Conservation (phyloP, 768 basidiomycete species). For the Boletellus ananiceps region DNA sequence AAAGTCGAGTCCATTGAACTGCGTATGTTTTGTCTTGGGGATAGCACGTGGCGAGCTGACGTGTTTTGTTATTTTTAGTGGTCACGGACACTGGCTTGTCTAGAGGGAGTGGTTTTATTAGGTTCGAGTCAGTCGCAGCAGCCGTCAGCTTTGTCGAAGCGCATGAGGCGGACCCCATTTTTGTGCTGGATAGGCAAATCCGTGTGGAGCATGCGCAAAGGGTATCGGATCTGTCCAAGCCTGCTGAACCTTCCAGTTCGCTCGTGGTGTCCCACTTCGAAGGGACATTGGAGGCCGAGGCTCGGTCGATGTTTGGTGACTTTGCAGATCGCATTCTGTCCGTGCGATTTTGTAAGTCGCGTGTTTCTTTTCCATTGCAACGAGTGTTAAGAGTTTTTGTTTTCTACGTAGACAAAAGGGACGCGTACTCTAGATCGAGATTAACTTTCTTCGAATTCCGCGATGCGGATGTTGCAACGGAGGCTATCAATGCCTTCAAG, state of each 20-base stretch:
- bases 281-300: conserved; percentile 19
- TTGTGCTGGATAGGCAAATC: conserved; percentile 43
- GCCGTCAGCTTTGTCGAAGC: conserved; percentile 37
- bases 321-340: conserved; percentile 14
- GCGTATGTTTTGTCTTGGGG: conserved; percentile 31
- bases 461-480: conserved; percentile 40
- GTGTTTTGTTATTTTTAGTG: conserved; percentile 5
- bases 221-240: neutral
- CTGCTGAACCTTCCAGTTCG: conserved; percentile 26
- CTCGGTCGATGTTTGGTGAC: conserved; percentile 25
- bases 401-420: conserved; percentile 32
- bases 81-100: conserved; percentile 32
- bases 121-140: conserved; percentile 35
- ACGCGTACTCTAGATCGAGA: conserved; percentile 28
- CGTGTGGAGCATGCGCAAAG: conserved; percentile 37
- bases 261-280: conserved; percentile 29
- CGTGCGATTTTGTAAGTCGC: conserved; percentile 30
- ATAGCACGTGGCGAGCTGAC: neutral
- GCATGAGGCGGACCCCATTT: conserved; percentile 42
- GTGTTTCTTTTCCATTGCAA: neutral
- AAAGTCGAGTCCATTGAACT: conserved; percentile 35
- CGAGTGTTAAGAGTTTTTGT: neutral
- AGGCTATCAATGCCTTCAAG: conserved; percentile 43
- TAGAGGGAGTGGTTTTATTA: conserved; percentile 45
- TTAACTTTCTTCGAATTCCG: conserved; percentile 54